A percentile compares a stretch with the other conserved stretches of the same genome.
Conservation (phyloP, 345 rosid genomes). For the Anastatica hierochuntica region DNA sequence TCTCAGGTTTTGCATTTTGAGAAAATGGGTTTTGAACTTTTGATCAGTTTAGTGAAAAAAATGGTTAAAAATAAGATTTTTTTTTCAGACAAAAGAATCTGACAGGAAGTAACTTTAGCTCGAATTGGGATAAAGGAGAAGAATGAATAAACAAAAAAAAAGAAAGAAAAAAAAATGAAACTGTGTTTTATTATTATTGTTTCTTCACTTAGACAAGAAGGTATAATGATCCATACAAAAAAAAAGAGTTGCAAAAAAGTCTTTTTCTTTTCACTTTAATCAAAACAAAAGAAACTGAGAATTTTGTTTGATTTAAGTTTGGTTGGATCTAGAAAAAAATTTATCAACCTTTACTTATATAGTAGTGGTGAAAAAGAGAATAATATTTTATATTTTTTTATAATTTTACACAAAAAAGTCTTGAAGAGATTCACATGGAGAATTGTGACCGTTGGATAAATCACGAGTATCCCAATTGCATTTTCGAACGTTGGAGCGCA, state of each 20-base stretch:
- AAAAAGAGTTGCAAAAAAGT: conserved; percentile 15
- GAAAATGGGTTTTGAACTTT: conserved; percentile 46
- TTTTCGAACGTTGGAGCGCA: conserved; percentile 65
- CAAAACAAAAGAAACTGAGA: neutral
- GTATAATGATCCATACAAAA: conserved; percentile 39
- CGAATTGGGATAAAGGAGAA: conserved; percentile 29
- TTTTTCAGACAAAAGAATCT: conserved; percentile 22
- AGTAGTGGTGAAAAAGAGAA: conserved; percentile 15
- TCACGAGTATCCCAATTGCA: conserved; percentile 33
- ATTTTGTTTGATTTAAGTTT: conserved; percentile 12
- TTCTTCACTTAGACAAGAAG: conserved; percentile 66
- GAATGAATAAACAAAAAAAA: conserved; percentile 13
- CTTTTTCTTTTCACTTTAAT: conserved; percentile 10
- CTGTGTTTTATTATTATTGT: conserved; percentile 19
- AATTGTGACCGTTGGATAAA: conserved; percentile 49
- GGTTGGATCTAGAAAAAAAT: conserved; percentile 28
- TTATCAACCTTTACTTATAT: conserved; percentile 39
- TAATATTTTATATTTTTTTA: neutral
- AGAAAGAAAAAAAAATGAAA: too few species aligned
- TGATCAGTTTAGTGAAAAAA: conserved; percentile 24
- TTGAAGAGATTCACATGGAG: conserved; percentile 65
- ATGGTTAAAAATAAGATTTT: conserved; percentile 11
- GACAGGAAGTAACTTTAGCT: conserved; percentile 23
- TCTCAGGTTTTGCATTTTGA: conserved; percentile 53
- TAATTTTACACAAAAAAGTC: conserved; percentile 15